These are phyloP conservation scores for Botrytis cinerea DNA, from an alignment of 2,329 filamentous ascomycete species.

Conservation along the genomic window DNA sequence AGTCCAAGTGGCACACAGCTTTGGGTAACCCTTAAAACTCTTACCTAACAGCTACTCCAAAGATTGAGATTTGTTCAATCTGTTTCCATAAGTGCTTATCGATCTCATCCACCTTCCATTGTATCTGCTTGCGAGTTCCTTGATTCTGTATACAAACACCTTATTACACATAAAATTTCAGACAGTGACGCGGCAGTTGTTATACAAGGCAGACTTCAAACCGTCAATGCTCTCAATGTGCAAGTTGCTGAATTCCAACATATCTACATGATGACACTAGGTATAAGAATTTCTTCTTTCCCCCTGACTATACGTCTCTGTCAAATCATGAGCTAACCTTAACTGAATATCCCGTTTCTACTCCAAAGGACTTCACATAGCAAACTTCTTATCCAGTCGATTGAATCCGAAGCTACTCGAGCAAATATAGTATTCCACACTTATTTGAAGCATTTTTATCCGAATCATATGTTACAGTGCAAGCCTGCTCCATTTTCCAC, in stretches of 20 bases:
- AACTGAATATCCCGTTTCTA: rapidly evolving
- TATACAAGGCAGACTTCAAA: background rate
- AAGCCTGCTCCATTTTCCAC: too few species aligned
- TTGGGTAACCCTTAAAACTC: background rate
- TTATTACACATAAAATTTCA: background rate
- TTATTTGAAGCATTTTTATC: too few species aligned
- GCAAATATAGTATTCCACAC: too few species aligned
- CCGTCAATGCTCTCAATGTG: background rate
- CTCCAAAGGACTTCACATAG: too few species aligned
- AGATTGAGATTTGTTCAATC: background rate
- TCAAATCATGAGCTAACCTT: background rate
- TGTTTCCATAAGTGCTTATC: background rate
- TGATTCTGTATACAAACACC: background rate
- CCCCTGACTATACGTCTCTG: rapidly evolving
- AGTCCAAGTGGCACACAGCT: background rate
- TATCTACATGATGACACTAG: background rate
- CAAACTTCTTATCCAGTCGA: background rate
- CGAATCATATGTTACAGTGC: too few species aligned
- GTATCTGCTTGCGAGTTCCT: background rate
- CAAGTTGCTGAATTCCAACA: background rate
- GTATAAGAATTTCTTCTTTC: background rate
- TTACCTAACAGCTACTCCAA: background rate
- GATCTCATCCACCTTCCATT: background rate
- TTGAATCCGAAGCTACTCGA: too few species aligned
- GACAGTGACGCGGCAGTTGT: rapidly evolving